Conservation (phyloP, 2,329 filamentous ascomycete genomes). For the Kalmusia sp. region DNA sequence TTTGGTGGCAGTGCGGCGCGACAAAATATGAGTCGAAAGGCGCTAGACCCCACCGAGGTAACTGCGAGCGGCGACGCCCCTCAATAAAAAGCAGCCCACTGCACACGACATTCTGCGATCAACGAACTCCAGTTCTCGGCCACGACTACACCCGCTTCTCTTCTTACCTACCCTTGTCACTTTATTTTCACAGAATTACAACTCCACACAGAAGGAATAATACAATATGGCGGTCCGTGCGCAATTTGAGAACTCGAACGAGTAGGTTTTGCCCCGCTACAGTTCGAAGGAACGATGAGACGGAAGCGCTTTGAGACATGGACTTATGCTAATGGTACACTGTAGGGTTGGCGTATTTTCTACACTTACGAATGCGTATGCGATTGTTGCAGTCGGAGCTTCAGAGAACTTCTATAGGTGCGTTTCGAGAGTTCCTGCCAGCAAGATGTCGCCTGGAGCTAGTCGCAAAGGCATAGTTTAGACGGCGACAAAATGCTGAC, state of each 20-base stretch:
- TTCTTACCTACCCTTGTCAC: not conserved
- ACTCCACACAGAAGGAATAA: not conserved
- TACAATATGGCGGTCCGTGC: slow-evolving; percentile 60
- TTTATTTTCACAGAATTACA: not conserved
- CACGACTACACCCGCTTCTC: not conserved
- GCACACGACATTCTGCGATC: slow-evolving; percentile 10
- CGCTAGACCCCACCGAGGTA: not conserved
- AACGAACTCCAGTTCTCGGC: slow-evolving; percentile 8
- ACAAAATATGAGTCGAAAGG: slow-evolving; percentile 15
- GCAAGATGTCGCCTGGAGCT: not conserved
- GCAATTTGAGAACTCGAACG: slow-evolving; percentile 88
- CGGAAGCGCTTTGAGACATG: slow-evolving; percentile 2
- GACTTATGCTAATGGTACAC: slow-evolving; percentile 15
- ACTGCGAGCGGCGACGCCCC: not conserved
- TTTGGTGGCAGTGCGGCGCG: slow-evolving; percentile 8
- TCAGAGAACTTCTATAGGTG: slow-evolving; percentile 98
- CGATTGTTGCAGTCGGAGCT: slow-evolving; percentile 89
- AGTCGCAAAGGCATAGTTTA: not conserved
- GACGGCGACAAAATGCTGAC: slow-evolving; percentile 21
- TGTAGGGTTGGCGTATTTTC: slow-evolving; percentile 92
- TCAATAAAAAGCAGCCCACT: slow-evolving; percentile 10
- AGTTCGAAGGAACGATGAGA: not conserved
- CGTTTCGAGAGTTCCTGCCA: slow-evolving; percentile 17
- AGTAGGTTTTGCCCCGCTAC: slow-evolving; percentile 63
- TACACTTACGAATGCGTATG: slow-evolving; percentile 96